Conservation (phyloP, 1,139 yeast species). For the Candida tropicalis region DNA sequence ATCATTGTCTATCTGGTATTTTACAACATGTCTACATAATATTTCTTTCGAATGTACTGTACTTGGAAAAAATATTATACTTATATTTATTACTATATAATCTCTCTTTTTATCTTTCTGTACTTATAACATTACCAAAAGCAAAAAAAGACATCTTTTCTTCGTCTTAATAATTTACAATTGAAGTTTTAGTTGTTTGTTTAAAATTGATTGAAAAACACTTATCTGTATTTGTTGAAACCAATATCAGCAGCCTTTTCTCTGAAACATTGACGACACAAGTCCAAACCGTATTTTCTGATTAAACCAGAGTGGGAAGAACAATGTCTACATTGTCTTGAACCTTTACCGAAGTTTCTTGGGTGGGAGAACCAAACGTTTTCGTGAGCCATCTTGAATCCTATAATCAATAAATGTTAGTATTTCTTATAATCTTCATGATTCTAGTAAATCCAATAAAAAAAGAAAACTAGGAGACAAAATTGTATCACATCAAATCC, state of each 20-base stretch:
- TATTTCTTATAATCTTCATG: constrained; percentile 14
- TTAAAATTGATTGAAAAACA: constrained; percentile 16
- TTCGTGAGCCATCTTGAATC: constrained; percentile 95
- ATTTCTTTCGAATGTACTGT: not conserved
- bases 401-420: constrained; percentile 30
- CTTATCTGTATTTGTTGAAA: constrained; percentile 98
- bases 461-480: too few species aligned
- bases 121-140: constrained; percentile 1
- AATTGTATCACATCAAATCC: too few species aligned
- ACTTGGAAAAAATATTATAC: constrained; percentile 2
- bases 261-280: constrained; percentile 99
- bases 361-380: constrained; percentile 99
- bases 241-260: constrained; percentile 99
- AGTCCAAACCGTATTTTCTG: constrained; percentile 99
- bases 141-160: not conserved
- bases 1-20: too few species aligned
- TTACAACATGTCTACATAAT: not conserved
- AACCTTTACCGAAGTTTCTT: constrained; percentile 99
- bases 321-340: constrained; percentile 99
- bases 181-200: not conserved
- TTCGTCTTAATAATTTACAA: constrained; percentile 6
- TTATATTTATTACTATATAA: not conserved
- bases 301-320: constrained; percentile 99
- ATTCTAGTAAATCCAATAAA: too few species aligned
- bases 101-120: not conserved